Evolutionary conservation across 129 eudicot genomes (phyloP).

Genomic region (Pittosporum tobira): DNA sequence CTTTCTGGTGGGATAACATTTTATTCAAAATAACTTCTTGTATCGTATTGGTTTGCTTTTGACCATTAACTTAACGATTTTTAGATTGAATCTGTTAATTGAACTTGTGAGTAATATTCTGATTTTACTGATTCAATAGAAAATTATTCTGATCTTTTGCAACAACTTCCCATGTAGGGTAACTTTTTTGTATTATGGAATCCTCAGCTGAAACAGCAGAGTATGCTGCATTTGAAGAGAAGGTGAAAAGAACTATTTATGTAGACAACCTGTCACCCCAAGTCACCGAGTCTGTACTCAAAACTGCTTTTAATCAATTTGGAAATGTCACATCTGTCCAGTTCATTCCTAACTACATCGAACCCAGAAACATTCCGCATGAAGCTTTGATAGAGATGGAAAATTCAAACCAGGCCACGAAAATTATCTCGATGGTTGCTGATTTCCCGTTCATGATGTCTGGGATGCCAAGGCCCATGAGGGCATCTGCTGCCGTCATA

Average conservation of each 20-base stretch:
- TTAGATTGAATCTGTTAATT: too few species aligned
- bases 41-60: too few species aligned
- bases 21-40: too few species aligned
- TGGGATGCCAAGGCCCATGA: conserved; percentile 95
- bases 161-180: too few species aligned
- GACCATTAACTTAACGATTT: too few species aligned
- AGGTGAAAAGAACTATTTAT: conserved; percentile 58
- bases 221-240: conserved; percentile 49
- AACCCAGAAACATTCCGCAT: conserved; percentile 17
- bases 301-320: conserved; percentile 59
- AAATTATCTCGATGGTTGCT: conserved; percentile 22
- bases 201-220: conserved; percentile 20
- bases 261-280: conserved; percentile 56
- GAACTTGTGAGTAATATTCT: too few species aligned
- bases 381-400: conserved; percentile 73
- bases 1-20: too few species aligned
- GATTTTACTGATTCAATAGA: too few species aligned
- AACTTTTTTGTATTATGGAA: conserved; percentile 10
- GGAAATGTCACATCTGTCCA: conserved; percentile 34
- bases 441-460: conserved; percentile 56
- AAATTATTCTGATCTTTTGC: too few species aligned
- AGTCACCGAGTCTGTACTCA: conserved; percentile 45
- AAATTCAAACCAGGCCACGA: conserved; percentile 31
- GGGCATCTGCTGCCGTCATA: conserved; percentile 41
- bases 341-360: conserved; percentile 40